A percentile compares a stretch with the other conserved stretches of the same genome.
These are phyloP conservation scores for Malus hybrid DNA, from an alignment of 331 rosid genomes.

Conservation along the genomic window DNA sequence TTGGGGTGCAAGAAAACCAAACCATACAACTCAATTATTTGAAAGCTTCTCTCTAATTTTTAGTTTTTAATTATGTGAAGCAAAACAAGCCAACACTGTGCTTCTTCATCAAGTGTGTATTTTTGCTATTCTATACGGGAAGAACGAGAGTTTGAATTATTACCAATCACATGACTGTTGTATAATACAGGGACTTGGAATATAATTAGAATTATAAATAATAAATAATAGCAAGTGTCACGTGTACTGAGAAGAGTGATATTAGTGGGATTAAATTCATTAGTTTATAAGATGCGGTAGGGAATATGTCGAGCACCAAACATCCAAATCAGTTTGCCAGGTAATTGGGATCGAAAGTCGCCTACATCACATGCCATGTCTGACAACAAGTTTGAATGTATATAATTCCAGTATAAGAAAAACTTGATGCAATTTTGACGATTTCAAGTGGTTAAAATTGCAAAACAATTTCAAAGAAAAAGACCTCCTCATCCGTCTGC, in stretches of 20 bases:
- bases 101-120: background rate
- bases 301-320: constrained; percentile 17
- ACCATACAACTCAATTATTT: background rate
- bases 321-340: constrained; percentile 28
- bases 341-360: constrained; percentile 26
- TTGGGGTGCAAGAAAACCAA: constrained; percentile 19
- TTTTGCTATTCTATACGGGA: background rate
- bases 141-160: background rate
- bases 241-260: constrained; percentile 40
- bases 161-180: background rate
- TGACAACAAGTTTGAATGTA: background rate
- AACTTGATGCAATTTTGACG: background rate
- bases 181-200: background rate
- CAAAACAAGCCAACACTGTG: background rate
- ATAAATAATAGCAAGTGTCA: constrained; percentile 12
- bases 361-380: constrained; percentile 43
- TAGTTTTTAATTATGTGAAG: background rate
- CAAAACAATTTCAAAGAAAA: background rate
- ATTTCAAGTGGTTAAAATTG: background rate
- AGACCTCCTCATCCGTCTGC: background rate
- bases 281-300: background rate
- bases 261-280: background rate
- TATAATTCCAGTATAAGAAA: background rate
- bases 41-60: background rate
- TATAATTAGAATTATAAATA: background rate